Evolutionary conservation across 495 filamentous ascomycete genomes (phyloP), one percentile per base, ranked within the genome.

Genomic region (Chlorociboria aeruginascens): DNA sequence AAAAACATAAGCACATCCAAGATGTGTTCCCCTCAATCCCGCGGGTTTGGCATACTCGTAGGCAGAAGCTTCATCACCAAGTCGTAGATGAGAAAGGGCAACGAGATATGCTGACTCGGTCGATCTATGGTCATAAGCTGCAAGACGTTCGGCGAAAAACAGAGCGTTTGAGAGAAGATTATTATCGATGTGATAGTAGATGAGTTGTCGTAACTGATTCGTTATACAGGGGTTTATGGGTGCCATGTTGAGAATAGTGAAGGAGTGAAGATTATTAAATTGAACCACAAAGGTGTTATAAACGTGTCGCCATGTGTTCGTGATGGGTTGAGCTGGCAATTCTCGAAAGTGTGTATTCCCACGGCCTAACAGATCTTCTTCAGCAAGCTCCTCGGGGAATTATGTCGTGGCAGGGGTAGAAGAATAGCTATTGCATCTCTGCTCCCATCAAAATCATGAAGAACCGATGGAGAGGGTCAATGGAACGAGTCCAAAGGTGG

Each of bases 101-200:
- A 94, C 69, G 12, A 97, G 78, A 63, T 92, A 90, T 33, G 77
- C 70, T 7, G 86, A 80, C 63, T 98, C 92, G 37, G 77, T 72
- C 31, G 78, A 79, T 46, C 82, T 77, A 13, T 78, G 78, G 50
- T 97, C 92, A 56, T 86, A 79, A 32, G 89, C 89, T 41, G 79
- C 73, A 6, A 97, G 73, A 40, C 92, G 81, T 43, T 87, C 86
- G 41, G 92, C 83, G 35, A 94, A 81, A 66, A 97, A 97, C 29
- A 95, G 77, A 43, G 92, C 92, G 55, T 92, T 96, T 31, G 84
- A 76, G 54, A 83, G 71, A 29, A 89, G 73, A 56, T 89, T 82
- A 55, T 90, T 93, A 66, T 98, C 92, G 61, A 98, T 78, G 60
- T 94, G 81, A 66, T 97, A 95, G 65, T 88, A 85, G 50, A 97